Percentiles rank a stretch among this genome's conserved stretches.
These are phyloP conservation scores for Erodium trifolium DNA, from an alignment of 441 rosid genomes.

Conservation along the genomic window DNA sequence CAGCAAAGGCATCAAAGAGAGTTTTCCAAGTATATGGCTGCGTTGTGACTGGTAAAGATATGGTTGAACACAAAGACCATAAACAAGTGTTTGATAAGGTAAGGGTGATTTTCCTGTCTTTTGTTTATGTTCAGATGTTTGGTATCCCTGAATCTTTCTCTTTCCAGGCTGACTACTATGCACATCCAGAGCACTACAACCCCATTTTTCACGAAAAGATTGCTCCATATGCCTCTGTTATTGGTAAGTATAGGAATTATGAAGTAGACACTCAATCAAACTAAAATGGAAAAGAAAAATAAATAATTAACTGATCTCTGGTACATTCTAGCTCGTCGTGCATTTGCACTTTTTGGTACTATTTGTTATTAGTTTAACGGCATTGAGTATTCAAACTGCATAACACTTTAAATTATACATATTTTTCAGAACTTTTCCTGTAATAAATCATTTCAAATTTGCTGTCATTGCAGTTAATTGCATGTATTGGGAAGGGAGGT, in stretches of 20 bases:
- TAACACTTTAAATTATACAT: no score
- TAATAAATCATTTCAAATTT: not conserved
- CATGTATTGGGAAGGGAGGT: constrained; percentile 94
- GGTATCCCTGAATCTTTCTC: not conserved
- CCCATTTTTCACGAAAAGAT: constrained; percentile 68
- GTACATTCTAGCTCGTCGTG: not conserved
- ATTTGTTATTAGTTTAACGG: not conserved
- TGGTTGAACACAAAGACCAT: constrained; percentile 69
- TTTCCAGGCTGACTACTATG: constrained; percentile 80
- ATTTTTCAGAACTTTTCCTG: no score
- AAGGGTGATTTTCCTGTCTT: constrained; percentile 11
- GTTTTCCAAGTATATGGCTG: constrained; percentile 80
- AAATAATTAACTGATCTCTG: not conserved
- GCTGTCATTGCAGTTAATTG: constrained; percentile 58
- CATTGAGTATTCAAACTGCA: not conserved
- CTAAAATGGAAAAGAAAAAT: not conserved
- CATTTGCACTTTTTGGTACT: not conserved
- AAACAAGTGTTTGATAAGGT: constrained; percentile 68
- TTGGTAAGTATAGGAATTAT: constrained; percentile 41
- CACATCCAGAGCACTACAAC: constrained; percentile 81
- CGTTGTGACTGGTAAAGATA: constrained; percentile 63
- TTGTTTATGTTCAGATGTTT: not conserved
- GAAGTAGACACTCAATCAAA: not conserved
- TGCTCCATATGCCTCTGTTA: constrained; percentile 75
- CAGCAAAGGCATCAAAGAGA: constrained; percentile 46